phyloP scores from a whole-genome alignment of 164 flowering plant species.

The Cinnamomum micranthum region DNA sequence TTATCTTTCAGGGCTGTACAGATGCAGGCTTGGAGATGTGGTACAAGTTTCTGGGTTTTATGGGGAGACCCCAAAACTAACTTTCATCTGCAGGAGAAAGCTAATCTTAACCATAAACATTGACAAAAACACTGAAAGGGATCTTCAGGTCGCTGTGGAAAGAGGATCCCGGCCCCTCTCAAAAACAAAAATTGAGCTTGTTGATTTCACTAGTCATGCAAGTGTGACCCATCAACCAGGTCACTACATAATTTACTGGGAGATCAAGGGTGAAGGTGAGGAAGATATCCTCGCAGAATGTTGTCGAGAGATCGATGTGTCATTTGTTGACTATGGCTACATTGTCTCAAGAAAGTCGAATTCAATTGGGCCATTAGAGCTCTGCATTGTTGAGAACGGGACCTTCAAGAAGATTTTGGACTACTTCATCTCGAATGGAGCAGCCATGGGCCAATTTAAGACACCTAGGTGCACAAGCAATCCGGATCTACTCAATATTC shows the following conservation, averaged over 20 bases:
- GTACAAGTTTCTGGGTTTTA: conserved; percentile 83
- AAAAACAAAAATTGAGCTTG: conserved; percentile 48
- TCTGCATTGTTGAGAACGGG: conserved; percentile 74
- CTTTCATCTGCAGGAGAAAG: conserved; percentile 78
- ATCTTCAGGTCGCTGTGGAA: conserved; percentile 77
- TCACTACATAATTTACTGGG: conserved; percentile 84
- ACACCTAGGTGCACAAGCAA: conserved; percentile 83
- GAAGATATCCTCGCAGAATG: conserved; percentile 54
- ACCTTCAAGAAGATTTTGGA: conserved; percentile 82
- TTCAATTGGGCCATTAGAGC: conserved; percentile 81
- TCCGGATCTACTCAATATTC: conserved; percentile 43
- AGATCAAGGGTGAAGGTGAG: conserved; percentile 51
- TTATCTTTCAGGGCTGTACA: conserved; percentile 60
- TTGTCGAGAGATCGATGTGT: conserved; percentile 63
- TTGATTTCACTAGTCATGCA: conserved; percentile 88
- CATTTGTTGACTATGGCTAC: conserved; percentile 79
- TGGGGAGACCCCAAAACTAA: conserved; percentile 72
- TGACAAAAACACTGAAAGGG: conserved; percentile 91
- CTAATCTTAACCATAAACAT: conserved; percentile 74
- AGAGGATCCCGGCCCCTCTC: conserved; percentile 48
- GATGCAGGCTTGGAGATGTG: conserved; percentile 84
- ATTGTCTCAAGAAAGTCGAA: conserved; percentile 60
- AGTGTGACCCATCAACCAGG: conserved; percentile 54
- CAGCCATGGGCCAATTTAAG: conserved; percentile 85
- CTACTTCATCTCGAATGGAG: conserved; percentile 57